Percentiles rank a stretch among this genome's conserved stretches.
phyloP scores from a whole-genome alignment of 2,329 filamentous ascomycete genomes.

The Talaromyces sp. region DNA sequence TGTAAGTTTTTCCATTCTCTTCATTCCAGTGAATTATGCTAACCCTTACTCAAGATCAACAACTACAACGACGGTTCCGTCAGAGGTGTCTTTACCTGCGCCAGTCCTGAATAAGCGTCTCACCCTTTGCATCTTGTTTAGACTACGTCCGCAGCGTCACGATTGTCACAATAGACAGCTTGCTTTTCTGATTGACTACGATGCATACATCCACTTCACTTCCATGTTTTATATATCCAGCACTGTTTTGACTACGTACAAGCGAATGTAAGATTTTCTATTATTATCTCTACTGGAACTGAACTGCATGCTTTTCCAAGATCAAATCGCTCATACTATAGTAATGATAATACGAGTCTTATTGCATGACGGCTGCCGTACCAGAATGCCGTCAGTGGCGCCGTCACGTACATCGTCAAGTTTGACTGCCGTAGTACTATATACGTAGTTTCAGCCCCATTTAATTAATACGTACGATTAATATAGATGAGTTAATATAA shows the following conservation, averaged over 20 bases:
- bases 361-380: not conserved
- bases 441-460: not conserved
- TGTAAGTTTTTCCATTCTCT: constrained; percentile 30
- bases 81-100: constrained; percentile 16
- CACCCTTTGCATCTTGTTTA: not conserved
- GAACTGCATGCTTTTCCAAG: not conserved
- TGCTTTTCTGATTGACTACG: not conserved
- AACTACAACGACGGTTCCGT: constrained; percentile 14
- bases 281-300: not conserved
- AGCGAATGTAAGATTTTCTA: not conserved
- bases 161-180: not conserved
- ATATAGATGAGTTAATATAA: too few species aligned
- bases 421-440: too few species aligned
- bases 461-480: too few species aligned
- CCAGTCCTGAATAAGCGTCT: not conserved
- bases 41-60: constrained; percentile 3
- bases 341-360: not conserved
- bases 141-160: not conserved
- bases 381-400: not conserved
- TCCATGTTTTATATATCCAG: not conserved
- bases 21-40: not conserved
- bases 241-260: not conserved
- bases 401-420: too few species aligned
- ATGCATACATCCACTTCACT: too few species aligned
- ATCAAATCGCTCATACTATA: not conserved